Conservation (phyloP, 805 yeast genomes). For the Wickerhamomyces tratensis region DNA sequence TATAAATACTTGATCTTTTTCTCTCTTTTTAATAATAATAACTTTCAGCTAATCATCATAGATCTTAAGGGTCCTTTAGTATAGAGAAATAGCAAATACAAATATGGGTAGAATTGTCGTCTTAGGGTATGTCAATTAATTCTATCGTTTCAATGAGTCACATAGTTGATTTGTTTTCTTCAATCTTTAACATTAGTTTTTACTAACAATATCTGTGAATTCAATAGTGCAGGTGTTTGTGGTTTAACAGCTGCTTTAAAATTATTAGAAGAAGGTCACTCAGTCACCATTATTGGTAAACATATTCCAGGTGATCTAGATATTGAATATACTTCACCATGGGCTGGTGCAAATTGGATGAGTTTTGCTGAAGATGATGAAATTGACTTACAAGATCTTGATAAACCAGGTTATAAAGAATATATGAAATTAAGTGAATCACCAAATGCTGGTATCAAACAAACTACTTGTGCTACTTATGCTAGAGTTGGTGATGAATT, state of each 20-base stretch:
- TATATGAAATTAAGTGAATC: constrained; percentile 37
- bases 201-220: no score
- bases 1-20: no score
- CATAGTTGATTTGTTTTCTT: no score
- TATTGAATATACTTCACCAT: constrained; percentile 50
- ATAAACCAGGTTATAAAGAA: constrained; percentile 36
- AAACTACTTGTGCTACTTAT: constrained; percentile 12
- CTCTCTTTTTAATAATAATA: no score
- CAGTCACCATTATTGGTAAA: constrained; percentile 32
- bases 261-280: constrained; percentile 29
- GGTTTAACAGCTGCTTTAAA: constrained; percentile 43
- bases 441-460: constrained; percentile 39
- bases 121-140: neutral
- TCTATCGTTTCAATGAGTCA: no score
- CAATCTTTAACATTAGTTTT: no score
- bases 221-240: constrained; percentile 38
- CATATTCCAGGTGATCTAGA: constrained; percentile 49
- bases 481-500: constrained; percentile 8
- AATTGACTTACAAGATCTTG: constrained; percentile 28
- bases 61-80: no score
- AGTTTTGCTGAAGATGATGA: constrained; percentile 42
- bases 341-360: constrained; percentile 68
- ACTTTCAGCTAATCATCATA: no score
- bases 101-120: neutral
- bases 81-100: no score